These are phyloP conservation scores for Eragrostis tef DNA, from an alignment of 202 grass and related monocot species.

Conservation along the genomic window DNA sequence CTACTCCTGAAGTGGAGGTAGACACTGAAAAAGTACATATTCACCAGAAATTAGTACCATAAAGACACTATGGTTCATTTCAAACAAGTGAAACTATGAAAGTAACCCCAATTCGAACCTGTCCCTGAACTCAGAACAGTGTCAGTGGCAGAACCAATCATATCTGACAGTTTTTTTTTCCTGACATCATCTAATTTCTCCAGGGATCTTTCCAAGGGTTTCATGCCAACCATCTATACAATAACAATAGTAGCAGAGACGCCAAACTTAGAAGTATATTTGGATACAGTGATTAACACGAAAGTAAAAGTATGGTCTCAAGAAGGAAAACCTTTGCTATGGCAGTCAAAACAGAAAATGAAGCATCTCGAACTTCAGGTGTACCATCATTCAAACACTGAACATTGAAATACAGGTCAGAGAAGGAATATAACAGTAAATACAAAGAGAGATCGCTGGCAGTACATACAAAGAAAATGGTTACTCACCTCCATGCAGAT, in stretches of 20 bases:
- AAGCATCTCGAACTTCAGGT: conserved; percentile 88
- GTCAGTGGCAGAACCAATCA: conserved; percentile 77
- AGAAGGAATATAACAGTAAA: conserved; percentile 17
- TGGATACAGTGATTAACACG: conserved; percentile 22
- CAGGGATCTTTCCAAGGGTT: conserved; percentile 86
- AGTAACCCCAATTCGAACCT: conserved; percentile 52
- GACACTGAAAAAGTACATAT: conserved; percentile 46
- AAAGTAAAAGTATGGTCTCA: neutral
- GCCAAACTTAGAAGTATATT: conserved; percentile 17
- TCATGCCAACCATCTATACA: conserved; percentile 96
- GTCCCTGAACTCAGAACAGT: conserved; percentile 58
- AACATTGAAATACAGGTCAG: conserved; percentile 36
- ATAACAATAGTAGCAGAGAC: conserved; percentile 33
- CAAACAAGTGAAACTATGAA: neutral
- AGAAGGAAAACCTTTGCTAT: conserved; percentile 81
- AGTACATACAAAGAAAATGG: neutral
- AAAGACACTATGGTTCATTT: conserved; percentile 3
- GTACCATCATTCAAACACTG: conserved; percentile 99
- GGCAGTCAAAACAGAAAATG: conserved; percentile 80
- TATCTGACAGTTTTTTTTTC: conserved; percentile 98
- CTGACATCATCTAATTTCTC: conserved; percentile 98
- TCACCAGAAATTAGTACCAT: conserved; percentile 25
- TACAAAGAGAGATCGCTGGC: neutral
- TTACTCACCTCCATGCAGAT: conserved; percentile 93
- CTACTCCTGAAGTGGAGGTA: conserved; percentile 47